Percentiles rank a stretch among this genome's conserved stretches.
Conservation (phyloP, 805 yeast species). For the Millerozyma acaciae region DNA sequence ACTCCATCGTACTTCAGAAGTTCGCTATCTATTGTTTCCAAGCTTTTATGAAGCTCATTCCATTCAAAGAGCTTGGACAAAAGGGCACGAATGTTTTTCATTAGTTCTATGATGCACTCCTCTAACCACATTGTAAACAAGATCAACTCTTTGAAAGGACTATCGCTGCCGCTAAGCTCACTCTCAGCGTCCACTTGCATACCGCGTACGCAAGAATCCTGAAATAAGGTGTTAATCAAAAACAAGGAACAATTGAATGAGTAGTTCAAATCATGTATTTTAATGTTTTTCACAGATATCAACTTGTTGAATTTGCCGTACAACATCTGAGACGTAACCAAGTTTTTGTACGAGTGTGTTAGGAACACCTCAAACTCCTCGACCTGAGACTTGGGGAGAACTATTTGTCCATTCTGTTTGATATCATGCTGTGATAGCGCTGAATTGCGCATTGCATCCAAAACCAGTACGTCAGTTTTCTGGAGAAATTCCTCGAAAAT, state of each 20-base stretch:
- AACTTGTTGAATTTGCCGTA: constrained; percentile 36
- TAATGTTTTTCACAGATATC: constrained; percentile 27
- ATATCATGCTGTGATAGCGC: constrained; percentile 7
- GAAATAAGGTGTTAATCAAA: constrained; percentile 1
- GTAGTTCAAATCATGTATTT: constrained; percentile 27
- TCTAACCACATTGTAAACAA: constrained; percentile 23
- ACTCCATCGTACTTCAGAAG: constrained; percentile 24
- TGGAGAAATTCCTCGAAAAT: constrained; percentile 8
- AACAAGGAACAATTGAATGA: neutral
- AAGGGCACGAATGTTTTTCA: constrained; percentile 19
- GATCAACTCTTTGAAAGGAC: constrained; percentile 11
- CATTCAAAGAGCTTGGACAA: constrained; percentile 24
- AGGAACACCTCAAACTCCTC: constrained; percentile 46
- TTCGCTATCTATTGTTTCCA: constrained; percentile 26
- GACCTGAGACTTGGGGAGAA: constrained; percentile 18
- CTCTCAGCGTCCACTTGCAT: neutral
- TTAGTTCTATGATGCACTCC: constrained; percentile 18
- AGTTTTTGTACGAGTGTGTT: constrained; percentile 42
- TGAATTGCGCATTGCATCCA: constrained; percentile 28
- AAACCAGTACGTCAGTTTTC: constrained; percentile 22
- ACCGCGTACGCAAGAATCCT: no score
- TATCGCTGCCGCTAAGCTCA: constrained; percentile 3
- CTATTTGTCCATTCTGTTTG: neutral
- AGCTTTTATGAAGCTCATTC: constrained; percentile 26
- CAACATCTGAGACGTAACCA: constrained; percentile 24